phyloP scores from a whole-genome alignment of 345 rosid species.

The Eutrema japonicum region DNA sequence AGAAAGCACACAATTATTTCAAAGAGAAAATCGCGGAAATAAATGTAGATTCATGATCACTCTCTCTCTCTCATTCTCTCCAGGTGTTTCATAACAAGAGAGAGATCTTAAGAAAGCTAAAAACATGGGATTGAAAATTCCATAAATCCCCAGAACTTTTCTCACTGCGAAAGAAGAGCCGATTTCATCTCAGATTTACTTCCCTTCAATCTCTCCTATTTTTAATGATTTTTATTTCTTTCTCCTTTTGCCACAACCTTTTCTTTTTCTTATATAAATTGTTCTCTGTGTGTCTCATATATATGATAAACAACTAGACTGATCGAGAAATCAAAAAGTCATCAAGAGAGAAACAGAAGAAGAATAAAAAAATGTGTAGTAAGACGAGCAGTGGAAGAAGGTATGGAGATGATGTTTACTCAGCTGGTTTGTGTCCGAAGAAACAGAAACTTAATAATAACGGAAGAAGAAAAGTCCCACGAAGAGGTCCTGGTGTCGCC shows the following conservation, averaged over 20 bases:
- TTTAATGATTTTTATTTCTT: constrained; percentile 52
- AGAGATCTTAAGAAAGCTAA: constrained; percentile 50
- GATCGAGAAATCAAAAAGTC: not conserved
- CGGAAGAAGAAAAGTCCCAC: constrained; percentile 48
- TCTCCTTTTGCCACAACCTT: constrained; percentile 41
- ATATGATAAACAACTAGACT: not conserved
- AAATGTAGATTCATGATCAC: constrained; percentile 32
- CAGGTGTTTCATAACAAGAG: constrained; percentile 33
- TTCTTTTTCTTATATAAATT: constrained; percentile 20
- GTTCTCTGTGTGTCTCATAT: not conserved
- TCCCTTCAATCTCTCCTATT: constrained; percentile 58
- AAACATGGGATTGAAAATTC: constrained; percentile 55
- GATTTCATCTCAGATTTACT: constrained; percentile 66
- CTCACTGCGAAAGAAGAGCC: constrained; percentile 53
- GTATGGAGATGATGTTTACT: constrained; percentile 38
- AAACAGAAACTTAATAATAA: constrained; percentile 46
- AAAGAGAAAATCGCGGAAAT: constrained; percentile 47
- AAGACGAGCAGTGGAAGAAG: constrained; percentile 42
- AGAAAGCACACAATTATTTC: constrained; percentile 21
- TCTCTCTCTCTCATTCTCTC: constrained; percentile 3
- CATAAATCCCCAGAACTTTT: constrained; percentile 49
- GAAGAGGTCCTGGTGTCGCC: constrained; percentile 86
- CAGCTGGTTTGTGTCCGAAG: constrained; percentile 46
- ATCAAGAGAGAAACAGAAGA: not conserved
- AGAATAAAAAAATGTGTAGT: constrained; percentile 54